Conservation (phyloP, 2,329 filamentous ascomycete species). For the Aurifilum marmelostoma region DNA sequence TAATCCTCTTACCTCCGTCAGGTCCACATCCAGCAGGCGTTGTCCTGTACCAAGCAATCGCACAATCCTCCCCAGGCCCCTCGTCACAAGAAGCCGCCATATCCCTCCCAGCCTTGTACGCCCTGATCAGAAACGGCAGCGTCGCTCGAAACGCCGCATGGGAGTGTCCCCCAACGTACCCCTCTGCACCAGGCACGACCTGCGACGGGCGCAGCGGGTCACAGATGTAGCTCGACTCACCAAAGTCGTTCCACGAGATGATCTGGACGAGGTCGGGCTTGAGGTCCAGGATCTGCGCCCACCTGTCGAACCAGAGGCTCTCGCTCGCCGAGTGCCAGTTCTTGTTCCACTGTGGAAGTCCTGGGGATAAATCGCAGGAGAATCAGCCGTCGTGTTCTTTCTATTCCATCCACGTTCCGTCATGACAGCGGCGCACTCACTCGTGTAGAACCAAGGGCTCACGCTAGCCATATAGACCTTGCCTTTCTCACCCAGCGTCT, state of each 20-base stretch:
- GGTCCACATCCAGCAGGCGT: constrained; percentile 38
- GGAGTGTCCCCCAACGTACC: constrained; percentile 50
- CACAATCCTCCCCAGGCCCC: constrained; percentile 37
- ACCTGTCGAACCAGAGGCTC: constrained; percentile 59
- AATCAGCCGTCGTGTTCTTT: no score
- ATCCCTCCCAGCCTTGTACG: constrained; percentile 50
- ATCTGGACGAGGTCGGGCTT: constrained; percentile 58
- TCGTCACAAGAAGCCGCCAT: constrained; percentile 32
- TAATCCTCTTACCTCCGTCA: constrained; percentile 41
- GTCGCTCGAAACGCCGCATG: constrained; percentile 54
- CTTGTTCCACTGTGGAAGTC: constrained; percentile 43
- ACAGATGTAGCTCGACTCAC: constrained; percentile 62
- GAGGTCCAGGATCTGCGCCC: constrained; percentile 55
- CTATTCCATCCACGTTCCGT: no score
- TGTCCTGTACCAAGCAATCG: constrained; percentile 50
- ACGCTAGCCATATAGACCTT: constrained; percentile 56
- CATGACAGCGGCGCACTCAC: no score
- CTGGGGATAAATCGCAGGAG: constrained; percentile 11
- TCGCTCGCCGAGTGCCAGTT: constrained; percentile 61
- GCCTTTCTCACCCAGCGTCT: constrained; percentile 37
- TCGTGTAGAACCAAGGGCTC: constrained; percentile 45
- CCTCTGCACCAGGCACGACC: constrained; percentile 51
- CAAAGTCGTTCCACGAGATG: constrained; percentile 64
- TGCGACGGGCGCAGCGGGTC: constrained; percentile 46
- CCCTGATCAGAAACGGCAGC: constrained; percentile 53